Conservation (phyloP, 2,329 filamentous ascomycete genomes). For the Talaromyces sp. region DNA sequence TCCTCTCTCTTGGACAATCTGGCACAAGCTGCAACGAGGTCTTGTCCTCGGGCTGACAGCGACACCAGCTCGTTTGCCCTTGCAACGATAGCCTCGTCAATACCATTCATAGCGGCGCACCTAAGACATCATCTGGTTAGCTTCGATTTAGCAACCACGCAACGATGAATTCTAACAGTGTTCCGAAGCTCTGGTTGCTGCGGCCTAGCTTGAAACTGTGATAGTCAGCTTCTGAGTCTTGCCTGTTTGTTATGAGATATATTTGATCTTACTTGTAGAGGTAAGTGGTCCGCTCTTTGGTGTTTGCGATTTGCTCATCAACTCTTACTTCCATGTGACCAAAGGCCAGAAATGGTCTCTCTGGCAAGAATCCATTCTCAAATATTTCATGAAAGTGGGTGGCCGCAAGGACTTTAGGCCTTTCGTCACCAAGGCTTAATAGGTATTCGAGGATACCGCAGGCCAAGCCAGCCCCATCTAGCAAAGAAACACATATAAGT, state of each 20-base stretch:
- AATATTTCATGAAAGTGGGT: constrained; percentile 61
- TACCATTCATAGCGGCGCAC: constrained; percentile 83
- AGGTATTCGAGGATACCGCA: constrained; percentile 60
- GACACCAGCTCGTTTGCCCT: constrained; percentile 71
- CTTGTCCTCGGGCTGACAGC: constrained; percentile 67
- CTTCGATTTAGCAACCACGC: background rate
- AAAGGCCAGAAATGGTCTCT: constrained; percentile 47
- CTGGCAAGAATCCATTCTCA: constrained; percentile 52
- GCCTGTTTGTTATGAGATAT: background rate
- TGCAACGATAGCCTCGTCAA: constrained; percentile 66
- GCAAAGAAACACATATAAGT: background rate
- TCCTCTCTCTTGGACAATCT: constrained; percentile 62
- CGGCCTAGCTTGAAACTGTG: constrained; percentile 56
- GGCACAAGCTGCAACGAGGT: constrained; percentile 69
- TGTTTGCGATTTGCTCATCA: constrained; percentile 41
- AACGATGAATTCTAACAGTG: constrained; percentile 42
- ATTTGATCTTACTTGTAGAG: constrained; percentile 58
- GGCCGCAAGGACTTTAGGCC: constrained; percentile 59
- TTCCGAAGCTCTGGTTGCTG: constrained; percentile 79
- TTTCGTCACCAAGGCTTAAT: constrained; percentile 45
- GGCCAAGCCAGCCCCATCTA: constrained; percentile 62
- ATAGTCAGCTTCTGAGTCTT: constrained; percentile 15
- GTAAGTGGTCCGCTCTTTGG: constrained; percentile 55
- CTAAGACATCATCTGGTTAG: constrained; percentile 29
- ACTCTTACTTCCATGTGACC: constrained; percentile 57